Evolutionary conservation across 2,329 filamentous ascomycete genomes (phyloP).

Genomic region (Botrytis squamosa): DNA sequence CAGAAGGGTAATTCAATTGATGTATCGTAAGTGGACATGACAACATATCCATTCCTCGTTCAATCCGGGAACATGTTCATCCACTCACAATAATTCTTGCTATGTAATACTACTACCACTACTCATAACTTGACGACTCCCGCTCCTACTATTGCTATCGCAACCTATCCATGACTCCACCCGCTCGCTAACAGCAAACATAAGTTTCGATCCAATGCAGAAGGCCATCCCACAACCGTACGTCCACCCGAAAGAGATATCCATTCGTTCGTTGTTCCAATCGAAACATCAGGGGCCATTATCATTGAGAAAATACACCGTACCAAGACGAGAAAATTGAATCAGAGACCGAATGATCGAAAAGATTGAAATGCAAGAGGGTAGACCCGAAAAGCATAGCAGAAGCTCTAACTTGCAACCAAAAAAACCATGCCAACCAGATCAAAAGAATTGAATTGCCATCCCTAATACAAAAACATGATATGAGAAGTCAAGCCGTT

Average conservation of each 20-base stretch:
- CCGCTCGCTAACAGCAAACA: conserved; percentile 15
- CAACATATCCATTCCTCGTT: background rate
- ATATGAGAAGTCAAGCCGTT: conserved; percentile 3
- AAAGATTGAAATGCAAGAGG: conserved; percentile 5
- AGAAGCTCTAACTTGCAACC: conserved; percentile 17
- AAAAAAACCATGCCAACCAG: conserved; percentile 17
- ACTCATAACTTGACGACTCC: background rate
- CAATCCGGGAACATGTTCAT: background rate
- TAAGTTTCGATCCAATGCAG: conserved; percentile 17
- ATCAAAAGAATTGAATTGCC: conserved; percentile 13
- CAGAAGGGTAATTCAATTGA: conserved; percentile 13
- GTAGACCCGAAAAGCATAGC: conserved; percentile 6
- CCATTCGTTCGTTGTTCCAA: conserved; percentile 11
- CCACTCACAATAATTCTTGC: background rate
- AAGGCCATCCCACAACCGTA: conserved; percentile 6
- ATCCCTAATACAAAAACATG: conserved; percentile 16
- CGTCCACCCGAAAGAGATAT: conserved; percentile 9
- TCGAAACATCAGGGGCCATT: conserved; percentile 7
- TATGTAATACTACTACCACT: conserved; percentile 10
- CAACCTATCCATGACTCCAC: conserved; percentile 1
- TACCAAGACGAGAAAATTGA: conserved; percentile 8
- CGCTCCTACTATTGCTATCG: too few relatives aligned
- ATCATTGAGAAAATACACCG: conserved; percentile 11
- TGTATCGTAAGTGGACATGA: conserved; percentile 6
- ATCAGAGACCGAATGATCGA: conserved; percentile 3